phyloP scores from a whole-genome alignment of 495 filamentous ascomycete species.

The Aspergillus cristatus region DNA sequence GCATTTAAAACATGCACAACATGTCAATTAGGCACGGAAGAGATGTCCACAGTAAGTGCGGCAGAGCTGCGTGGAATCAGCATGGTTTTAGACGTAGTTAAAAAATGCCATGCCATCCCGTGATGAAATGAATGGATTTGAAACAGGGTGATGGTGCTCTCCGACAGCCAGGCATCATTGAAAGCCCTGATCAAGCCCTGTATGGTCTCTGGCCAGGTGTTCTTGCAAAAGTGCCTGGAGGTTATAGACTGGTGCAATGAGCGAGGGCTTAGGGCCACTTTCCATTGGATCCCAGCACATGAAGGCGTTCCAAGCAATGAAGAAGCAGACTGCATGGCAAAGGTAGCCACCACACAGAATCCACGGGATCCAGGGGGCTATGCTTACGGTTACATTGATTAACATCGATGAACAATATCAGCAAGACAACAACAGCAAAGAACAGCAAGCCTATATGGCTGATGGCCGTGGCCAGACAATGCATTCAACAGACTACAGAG shows the following conservation, averaged over 20 bases:
- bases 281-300: not conserved
- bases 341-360: too few relatives aligned
- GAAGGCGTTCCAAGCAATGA: not conserved
- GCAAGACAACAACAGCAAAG: not conserved
- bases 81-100: not conserved
- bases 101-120: not conserved
- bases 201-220: not conserved
- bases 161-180: not conserved
- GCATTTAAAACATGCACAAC: not conserved
- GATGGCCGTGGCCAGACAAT: not conserved
- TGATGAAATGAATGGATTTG: not conserved
- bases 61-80: not conserved
- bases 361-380: too few relatives aligned
- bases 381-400: too few relatives aligned
- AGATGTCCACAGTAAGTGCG: not conserved
- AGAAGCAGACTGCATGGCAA: not conserved
- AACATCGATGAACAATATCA: too few relatives aligned
- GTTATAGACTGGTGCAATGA: not conserved
- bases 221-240: not conserved
- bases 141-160: not conserved
- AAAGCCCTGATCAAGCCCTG: not conserved
- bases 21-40: not conserved
- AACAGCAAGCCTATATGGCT: not conserved
- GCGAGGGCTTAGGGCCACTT: not conserved
- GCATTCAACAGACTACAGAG: not conserved